Evolutionary conservation across 1,284 basidiomycete species (phyloP).

Genomic region (Laetiporus sulphureus): DNA sequence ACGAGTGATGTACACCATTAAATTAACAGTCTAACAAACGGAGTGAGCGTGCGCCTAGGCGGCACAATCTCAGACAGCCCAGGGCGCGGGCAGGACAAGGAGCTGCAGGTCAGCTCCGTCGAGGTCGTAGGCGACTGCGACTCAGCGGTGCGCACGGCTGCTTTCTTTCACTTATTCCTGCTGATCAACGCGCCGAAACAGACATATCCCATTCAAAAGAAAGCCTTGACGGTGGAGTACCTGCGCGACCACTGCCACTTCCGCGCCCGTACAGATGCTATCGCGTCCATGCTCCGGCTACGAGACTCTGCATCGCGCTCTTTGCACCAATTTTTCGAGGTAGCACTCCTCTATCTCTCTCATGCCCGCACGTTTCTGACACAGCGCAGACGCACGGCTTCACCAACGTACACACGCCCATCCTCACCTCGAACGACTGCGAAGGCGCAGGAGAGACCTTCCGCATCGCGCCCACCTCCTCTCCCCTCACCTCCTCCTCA

Average conservation of each 20-base stretch:
- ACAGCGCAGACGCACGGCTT: constrained; percentile 65
- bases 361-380: constrained; percentile 4
- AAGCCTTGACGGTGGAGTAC: constrained; percentile 66
- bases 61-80: constrained; percentile 63
- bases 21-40: constrained; percentile 55
- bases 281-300: constrained; percentile 70
- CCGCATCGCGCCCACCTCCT: constrained; percentile 41
- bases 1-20: not conserved
- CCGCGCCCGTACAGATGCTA: constrained; percentile 68
- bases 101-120: constrained; percentile 65
- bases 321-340: constrained; percentile 64
- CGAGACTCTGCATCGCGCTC: constrained; percentile 52
- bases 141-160: constrained; percentile 45
- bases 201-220: constrained; percentile 87
- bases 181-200: constrained; percentile 21
- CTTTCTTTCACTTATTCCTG: too few species aligned
- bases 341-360: constrained; percentile 26
- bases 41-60: constrained; percentile 61
- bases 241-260: constrained; percentile 81
- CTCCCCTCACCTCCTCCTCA: constrained; percentile 16
- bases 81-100: constrained; percentile 66
- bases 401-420: constrained; percentile 75
- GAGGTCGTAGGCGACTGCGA: constrained; percentile 72
- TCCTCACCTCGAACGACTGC: constrained; percentile 89
- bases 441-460: constrained; percentile 98